Evolutionary conservation across 495 filamentous ascomycete genomes (phyloP), one percentile per base, ranked within the genome.

Genomic region (Neurospora sp.): DNA sequence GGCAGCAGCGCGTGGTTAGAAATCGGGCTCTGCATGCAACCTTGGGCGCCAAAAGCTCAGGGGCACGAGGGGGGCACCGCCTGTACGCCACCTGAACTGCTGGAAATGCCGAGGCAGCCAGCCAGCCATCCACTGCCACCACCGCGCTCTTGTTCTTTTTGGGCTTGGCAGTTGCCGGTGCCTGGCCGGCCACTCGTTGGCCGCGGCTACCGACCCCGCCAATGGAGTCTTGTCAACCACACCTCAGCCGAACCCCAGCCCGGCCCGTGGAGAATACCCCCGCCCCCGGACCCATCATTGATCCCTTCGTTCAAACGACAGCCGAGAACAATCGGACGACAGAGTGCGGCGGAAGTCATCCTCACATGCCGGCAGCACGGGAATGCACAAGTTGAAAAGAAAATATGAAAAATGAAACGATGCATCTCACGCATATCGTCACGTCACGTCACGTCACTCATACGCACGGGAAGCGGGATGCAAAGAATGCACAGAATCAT

Each of bases 71-170:
- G 23, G 39, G n/a, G 70, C 38, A 71, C 42, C 14, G 23, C 38
- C n/a, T 46, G 23, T 54, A 31, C 71, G 71, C 71, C 71, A 72
- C 71, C 44, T 72, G 54, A 35, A 62, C 54, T 35, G 54, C 23
- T 62, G 42, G 27, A 69, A 69, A 72, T 72, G 71, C 71, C 71
- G 71, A 72, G 71, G 71, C 71, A 72, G 35, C 41, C 31, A 66
- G 27, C 35, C 71, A 62, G 23, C 70, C 54, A 62, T 62, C 20
- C 46, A 54, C 46, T 35, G 35, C 35, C 35, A 35, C 35, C 35
- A 35, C 4, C 20, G 20, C 46, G 46, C 48, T 31, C 48, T 59
- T 59, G 48, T 31, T 31, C 54, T 16, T 23, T 62, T 62, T 62
- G 23, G 23, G 12, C 54, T 62, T 62, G 54, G 54, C 54, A 62